These are phyloP conservation scores for Candida glucosophila DNA, from an alignment of 1,139 yeast species.

Conservation along the genomic window DNA sequence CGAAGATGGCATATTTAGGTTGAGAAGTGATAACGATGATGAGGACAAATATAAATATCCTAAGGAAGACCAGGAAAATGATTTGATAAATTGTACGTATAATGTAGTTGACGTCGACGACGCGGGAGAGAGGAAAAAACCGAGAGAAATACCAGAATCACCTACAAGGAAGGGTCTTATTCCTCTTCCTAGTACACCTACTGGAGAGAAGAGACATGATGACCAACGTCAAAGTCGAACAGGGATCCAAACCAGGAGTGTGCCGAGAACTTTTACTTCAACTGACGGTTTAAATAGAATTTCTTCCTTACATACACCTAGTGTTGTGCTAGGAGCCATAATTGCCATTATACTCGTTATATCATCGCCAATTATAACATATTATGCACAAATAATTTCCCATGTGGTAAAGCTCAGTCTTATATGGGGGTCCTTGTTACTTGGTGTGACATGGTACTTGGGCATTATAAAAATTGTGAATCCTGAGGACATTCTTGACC, in stretches of 20 bases:
- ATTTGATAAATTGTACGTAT: slow-evolving; percentile 19
- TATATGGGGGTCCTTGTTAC: slow-evolving; percentile 18
- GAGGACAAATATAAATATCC: slow-evolving; percentile 11
- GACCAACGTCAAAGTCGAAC: background rate
- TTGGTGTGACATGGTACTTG: slow-evolving; percentile 21
- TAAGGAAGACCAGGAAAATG: slow-evolving; percentile 23
- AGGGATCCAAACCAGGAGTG: background rate
- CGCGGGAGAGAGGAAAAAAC: slow-evolving; percentile 4
- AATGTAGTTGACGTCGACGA: too few relatives aligned
- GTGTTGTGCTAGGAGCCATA: slow-evolving; percentile 23
- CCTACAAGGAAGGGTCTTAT: too few relatives aligned
- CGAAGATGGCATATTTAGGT: slow-evolving; percentile 35
- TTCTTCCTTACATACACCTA: slow-evolving; percentile 19
- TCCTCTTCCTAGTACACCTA: too few relatives aligned
- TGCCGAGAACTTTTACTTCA: too few relatives aligned
- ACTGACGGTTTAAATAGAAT: too few relatives aligned
- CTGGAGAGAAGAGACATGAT: too few relatives aligned
- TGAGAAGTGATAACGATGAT: slow-evolving; percentile 16
- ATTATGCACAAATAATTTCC: slow-evolving; percentile 13
- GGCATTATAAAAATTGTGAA: slow-evolving; percentile 18
- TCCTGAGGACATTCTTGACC: too few relatives aligned
- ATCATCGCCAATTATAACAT: slow-evolving; percentile 13
- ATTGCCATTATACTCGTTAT: slow-evolving; percentile 13
- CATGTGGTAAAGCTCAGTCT: slow-evolving; percentile 16
- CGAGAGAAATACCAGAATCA: too few relatives aligned